These are phyloP conservation scores for Candida sonorensis DNA, from an alignment of 805 yeast genomes.

Conservation along the genomic window DNA sequence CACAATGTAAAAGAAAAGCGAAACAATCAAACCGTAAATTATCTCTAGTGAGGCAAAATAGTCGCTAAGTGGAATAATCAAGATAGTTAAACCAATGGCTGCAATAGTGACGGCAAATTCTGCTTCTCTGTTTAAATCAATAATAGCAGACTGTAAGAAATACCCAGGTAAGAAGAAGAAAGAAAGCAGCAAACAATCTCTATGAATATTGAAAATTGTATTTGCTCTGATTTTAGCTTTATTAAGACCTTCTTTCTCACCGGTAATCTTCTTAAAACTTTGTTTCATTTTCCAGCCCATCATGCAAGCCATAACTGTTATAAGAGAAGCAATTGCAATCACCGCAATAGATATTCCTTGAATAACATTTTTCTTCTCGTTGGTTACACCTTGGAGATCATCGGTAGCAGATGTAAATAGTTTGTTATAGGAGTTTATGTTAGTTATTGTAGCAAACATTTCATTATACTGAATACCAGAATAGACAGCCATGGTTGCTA, in stretches of 20 bases:
- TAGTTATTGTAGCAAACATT: conserved; percentile 21
- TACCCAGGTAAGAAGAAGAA: conserved; percentile 37
- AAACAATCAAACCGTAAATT: conserved; percentile 14
- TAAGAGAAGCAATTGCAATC: conserved; percentile 30
- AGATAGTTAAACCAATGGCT: conserved; percentile 17
- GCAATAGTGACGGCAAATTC: conserved; percentile 35
- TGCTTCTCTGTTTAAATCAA: conserved; percentile 30
- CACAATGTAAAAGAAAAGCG: conserved; percentile 23
- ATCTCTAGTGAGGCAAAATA: conserved; percentile 29
- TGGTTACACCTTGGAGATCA: conserved; percentile 4
- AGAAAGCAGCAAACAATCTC: conserved; percentile 26
- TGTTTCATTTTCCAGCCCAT: conserved; percentile 16
- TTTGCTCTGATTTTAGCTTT: conserved; percentile 26
- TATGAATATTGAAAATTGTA: conserved; percentile 31
- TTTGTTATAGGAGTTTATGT: conserved; percentile 6
- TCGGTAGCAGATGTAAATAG: conserved; percentile 6
- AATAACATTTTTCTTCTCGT: conserved; percentile 25
- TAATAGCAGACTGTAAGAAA: conserved; percentile 37
- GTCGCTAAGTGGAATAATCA: conserved; percentile 30
- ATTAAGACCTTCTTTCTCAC: conserved; percentile 31
- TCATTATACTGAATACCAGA: conserved; percentile 38
- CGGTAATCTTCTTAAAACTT: conserved; percentile 11
- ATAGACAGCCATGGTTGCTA: conserved; percentile 36
- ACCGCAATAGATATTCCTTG: conserved; percentile 33
- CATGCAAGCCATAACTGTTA: conserved; percentile 27